Conservation (phyloP, 2,329 filamentous ascomycete species). For the Cladosporium oxysporum region DNA sequence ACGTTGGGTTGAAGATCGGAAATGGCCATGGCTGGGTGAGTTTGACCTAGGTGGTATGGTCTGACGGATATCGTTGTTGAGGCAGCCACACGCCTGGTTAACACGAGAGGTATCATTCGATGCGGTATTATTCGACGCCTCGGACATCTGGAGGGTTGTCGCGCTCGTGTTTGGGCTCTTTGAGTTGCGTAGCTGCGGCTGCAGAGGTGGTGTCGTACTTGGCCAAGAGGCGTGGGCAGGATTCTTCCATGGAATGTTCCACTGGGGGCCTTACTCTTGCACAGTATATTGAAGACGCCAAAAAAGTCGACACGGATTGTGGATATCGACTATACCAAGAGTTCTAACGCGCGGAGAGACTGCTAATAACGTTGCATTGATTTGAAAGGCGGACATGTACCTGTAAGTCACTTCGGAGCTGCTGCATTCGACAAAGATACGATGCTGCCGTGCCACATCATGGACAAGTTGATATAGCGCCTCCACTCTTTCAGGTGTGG, state of each 20-base stretch:
- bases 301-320: background rate
- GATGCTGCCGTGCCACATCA: background rate
- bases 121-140: background rate
- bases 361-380: background rate
- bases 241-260: constrained; percentile 9
- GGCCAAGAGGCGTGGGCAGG: background rate
- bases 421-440: background rate
- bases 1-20: background rate
- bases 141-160: background rate
- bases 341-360: background rate
- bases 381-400: background rate
- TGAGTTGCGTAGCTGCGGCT: background rate
- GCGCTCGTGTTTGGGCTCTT: background rate
- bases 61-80: background rate
- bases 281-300: background rate
- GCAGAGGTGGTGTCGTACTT: background rate
- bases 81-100: background rate
- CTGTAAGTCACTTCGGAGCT: background rate
- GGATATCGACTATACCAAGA: background rate
- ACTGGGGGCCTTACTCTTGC: background rate
- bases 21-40: background rate
- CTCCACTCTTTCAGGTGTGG: background rate
- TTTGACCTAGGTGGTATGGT: background rate
- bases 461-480: background rate
- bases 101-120: background rate